A percentile compares a stretch with the other conserved stretches of the same genome.
Conservation (phyloP, 1,139 yeast species). For the Blastobotrys illinoisensis region DNA sequence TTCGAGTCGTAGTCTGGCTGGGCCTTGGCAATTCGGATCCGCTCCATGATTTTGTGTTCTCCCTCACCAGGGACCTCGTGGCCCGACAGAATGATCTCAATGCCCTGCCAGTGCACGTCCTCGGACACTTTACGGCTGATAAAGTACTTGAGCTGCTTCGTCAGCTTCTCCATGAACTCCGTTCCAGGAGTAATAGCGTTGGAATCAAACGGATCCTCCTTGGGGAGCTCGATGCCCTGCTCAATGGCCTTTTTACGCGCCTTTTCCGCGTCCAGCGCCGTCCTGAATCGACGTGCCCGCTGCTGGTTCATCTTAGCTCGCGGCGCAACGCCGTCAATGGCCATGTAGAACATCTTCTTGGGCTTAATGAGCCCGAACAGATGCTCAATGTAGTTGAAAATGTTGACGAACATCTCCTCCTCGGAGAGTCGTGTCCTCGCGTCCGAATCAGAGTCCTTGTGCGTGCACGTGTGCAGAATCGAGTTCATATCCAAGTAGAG, state of each 20-base stretch:
- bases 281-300: slow-evolving; percentile 91
- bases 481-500: slow-evolving; percentile 96
- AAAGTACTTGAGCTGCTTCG: slow-evolving; percentile 80
- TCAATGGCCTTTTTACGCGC: slow-evolving; percentile 40
- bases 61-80: slow-evolving; percentile 99
- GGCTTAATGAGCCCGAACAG: slow-evolving; percentile 85
- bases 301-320: slow-evolving; percentile 99
- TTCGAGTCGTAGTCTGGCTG: slow-evolving; percentile 85
- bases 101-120: slow-evolving; percentile 86
- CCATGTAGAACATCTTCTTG: slow-evolving; percentile 84
- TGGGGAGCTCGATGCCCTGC: slow-evolving; percentile 55
- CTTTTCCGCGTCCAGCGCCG: slow-evolving; percentile 85
- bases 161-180: slow-evolving; percentile 89
- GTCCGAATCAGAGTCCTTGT: slow-evolving; percentile 58
- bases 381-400: slow-evolving; percentile 92
- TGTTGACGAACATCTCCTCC: slow-evolving; percentile 89
- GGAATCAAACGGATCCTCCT: slow-evolving; percentile 61
- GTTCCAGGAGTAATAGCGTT: slow-evolving; percentile 98
- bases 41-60: slow-evolving; percentile 96
- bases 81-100: slow-evolving; percentile 84
- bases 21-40: slow-evolving; percentile 78
- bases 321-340: slow-evolving; percentile 99
- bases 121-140: slow-evolving; percentile 78
- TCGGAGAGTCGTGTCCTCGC: slow-evolving; percentile 52
- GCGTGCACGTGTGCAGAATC: slow-evolving; percentile 65